Evolutionary conservation across 495 filamentous ascomycete species (phyloP).

Genomic region (Extremus antarcticus): DNA sequence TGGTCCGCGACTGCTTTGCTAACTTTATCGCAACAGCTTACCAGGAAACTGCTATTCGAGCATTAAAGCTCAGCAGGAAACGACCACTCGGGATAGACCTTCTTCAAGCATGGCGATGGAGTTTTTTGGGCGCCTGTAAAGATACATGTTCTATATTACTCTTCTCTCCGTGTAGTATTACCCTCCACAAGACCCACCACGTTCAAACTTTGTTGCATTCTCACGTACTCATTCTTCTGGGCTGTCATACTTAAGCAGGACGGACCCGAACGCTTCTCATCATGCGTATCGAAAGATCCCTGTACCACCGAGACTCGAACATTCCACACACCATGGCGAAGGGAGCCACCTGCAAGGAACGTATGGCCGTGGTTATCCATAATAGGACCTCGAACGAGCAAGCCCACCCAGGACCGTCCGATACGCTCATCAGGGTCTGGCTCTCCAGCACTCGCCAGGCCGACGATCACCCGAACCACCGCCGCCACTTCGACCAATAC

Average conservation of each 20-base stretch:
- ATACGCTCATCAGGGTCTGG: too few relatives aligned
- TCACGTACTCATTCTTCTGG: background rate
- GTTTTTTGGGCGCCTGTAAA: background rate
- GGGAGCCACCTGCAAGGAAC: too few relatives aligned
- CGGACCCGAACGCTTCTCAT: background rate
- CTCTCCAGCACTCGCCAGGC: too few relatives aligned
- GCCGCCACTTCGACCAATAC: too few relatives aligned
- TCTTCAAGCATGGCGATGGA: constrained; percentile 5
- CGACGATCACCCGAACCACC: background rate
- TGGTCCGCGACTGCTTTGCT: background rate
- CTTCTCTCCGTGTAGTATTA: background rate
- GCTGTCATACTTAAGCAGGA: too few relatives aligned
- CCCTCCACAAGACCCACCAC: background rate
- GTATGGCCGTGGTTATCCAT: too few relatives aligned
- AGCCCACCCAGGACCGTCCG: too few relatives aligned
- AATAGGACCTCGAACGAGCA: too few relatives aligned
- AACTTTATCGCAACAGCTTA: background rate
- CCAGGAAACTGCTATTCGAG: constrained; percentile 4
- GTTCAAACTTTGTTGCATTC: background rate
- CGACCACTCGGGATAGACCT: background rate
- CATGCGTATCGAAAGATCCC: too few relatives aligned
- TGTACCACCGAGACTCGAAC: background rate
- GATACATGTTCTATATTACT: background rate
- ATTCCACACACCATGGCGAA: too few relatives aligned
- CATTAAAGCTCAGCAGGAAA: background rate